These are phyloP conservation scores for Colletotrichum phormii DNA, from an alignment of 2,329 filamentous ascomycete species.

Conservation along the genomic window DNA sequence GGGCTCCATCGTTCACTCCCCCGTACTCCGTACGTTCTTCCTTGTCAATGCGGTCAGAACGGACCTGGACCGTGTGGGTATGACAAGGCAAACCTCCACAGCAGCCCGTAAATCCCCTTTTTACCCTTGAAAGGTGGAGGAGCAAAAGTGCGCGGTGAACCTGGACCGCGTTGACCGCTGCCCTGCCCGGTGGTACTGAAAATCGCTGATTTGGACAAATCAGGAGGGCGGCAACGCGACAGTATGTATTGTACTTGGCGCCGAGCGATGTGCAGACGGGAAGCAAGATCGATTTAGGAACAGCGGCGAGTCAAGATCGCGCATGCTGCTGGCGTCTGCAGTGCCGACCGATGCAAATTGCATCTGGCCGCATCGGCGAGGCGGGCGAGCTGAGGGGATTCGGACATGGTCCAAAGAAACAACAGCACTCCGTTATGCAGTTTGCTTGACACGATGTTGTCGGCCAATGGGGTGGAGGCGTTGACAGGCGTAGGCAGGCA, in stretches of 20 bases:
- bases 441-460: constrained; percentile 17
- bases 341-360: constrained; percentile 14
- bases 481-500: constrained; percentile 3
- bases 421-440: constrained; percentile 9
- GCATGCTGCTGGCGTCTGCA: constrained; percentile 31
- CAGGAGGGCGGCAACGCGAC: not conserved
- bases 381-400: constrained; percentile 26
- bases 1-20: constrained; percentile 24
- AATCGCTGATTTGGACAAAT: not conserved
- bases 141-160: not conserved
- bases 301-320: constrained; percentile 17
- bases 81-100: constrained; percentile 27
- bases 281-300: constrained; percentile 33
- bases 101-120: constrained; percentile 12
- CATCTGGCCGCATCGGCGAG: constrained; percentile 20
- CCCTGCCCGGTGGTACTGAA: not conserved
- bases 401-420: constrained; percentile 28
- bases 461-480: constrained; percentile 13
- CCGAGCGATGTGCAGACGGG: constrained; percentile 25
- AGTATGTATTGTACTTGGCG: not conserved
- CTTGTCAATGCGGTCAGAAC: constrained; percentile 9
- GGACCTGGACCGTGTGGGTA: constrained; percentile 25
- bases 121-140: constrained; percentile 16
- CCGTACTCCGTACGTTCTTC: not conserved
- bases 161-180: not conserved